Percentiles rank a stretch among this genome's conserved stretches.
phyloP scores from a whole-genome alignment of 148 eudicot species.

The Rhododendron ovatum region DNA sequence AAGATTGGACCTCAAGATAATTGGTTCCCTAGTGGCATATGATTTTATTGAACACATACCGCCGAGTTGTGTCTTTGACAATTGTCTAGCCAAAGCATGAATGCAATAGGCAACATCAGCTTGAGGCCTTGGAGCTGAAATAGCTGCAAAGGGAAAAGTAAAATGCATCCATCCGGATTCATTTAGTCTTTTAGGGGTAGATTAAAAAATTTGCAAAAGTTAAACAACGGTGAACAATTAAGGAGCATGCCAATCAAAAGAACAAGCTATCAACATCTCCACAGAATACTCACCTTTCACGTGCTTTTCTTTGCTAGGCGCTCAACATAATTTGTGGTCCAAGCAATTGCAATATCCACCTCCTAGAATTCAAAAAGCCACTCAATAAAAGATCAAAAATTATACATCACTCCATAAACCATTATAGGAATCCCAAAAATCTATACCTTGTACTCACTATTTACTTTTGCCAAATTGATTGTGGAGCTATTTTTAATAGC shows the following conservation, averaged over 20 bases:
- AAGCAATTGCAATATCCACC: slow-evolving; percentile 78
- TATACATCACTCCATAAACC: not conserved
- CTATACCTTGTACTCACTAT: slow-evolving; percentile 80
- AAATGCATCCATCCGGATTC: slow-evolving; percentile 11
- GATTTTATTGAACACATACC: not conserved
- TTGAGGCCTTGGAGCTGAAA: not conserved
- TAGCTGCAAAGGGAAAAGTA: slow-evolving; percentile 47
- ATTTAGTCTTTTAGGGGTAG: not conserved
- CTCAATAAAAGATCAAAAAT: slow-evolving; percentile 10
- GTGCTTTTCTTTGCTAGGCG: slow-evolving; percentile 88
- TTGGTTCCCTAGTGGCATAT: not conserved
- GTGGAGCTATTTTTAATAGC: slow-evolving; percentile 85
- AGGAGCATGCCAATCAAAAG: not conserved
- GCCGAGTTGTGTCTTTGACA: too few species aligned
- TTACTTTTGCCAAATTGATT: slow-evolving; percentile 91
- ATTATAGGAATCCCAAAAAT: not conserved
- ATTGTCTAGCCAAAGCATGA: slow-evolving; percentile 56
- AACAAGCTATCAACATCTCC: not conserved
- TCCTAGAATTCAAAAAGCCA: slow-evolving; percentile 37
- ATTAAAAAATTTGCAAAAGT: not conserved
- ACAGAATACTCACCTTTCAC: slow-evolving; percentile 53
- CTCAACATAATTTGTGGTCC: slow-evolving; percentile 91
- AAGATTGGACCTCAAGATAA: not conserved
- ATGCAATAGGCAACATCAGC: slow-evolving; percentile 89
- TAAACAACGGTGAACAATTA: not conserved